phyloP scores from a whole-genome alignment of 2,329 filamentous ascomycete genomes.

The Stachybotrys echinatus region DNA sequence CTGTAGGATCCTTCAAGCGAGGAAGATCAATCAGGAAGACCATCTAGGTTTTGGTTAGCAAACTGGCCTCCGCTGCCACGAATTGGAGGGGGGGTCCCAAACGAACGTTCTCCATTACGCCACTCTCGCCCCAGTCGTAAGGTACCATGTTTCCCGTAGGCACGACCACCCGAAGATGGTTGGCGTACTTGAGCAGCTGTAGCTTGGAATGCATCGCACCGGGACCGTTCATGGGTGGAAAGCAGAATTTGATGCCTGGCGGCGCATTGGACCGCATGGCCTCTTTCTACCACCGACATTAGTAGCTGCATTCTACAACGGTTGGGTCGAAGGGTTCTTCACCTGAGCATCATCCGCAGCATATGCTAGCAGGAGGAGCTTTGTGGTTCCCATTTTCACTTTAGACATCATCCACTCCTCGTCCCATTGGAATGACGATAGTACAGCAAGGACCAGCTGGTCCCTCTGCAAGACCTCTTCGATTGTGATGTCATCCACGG shows the following conservation, averaged over 20 bases:
- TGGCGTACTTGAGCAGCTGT: constrained; percentile 75
- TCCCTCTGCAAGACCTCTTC: constrained; percentile 77
- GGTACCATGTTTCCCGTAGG: constrained; percentile 82
- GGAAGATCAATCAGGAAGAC: constrained; percentile 93
- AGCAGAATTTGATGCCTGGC: constrained; percentile 62
- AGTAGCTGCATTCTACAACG: constrained; percentile 1
- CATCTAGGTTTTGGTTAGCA: constrained; percentile 41
- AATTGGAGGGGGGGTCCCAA: constrained; percentile 8
- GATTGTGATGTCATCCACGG: constrained; percentile 72
- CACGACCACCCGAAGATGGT: constrained; percentile 72
- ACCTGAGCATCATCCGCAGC: constrained; percentile 49
- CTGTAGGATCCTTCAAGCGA: constrained; percentile 34
- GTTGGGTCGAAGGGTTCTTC: constrained; percentile 18
- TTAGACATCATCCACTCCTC: constrained; percentile 73
- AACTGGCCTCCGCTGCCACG: constrained; percentile 1
- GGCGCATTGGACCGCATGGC: constrained; percentile 45
- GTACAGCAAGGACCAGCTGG: constrained; percentile 67
- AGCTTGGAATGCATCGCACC: constrained; percentile 92
- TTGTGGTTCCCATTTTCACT: constrained; percentile 54
- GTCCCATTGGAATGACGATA: constrained; percentile 88
- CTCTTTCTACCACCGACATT: constrained; percentile 29
- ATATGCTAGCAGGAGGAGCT: constrained; percentile 56
- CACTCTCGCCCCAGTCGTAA: constrained; percentile 86
- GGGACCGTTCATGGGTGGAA: constrained; percentile 71
- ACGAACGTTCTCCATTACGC: constrained; percentile 78